phyloP scores from a whole-genome alignment of 192 early-diverging fungal species.

The Backusella tuberculispora region DNA sequence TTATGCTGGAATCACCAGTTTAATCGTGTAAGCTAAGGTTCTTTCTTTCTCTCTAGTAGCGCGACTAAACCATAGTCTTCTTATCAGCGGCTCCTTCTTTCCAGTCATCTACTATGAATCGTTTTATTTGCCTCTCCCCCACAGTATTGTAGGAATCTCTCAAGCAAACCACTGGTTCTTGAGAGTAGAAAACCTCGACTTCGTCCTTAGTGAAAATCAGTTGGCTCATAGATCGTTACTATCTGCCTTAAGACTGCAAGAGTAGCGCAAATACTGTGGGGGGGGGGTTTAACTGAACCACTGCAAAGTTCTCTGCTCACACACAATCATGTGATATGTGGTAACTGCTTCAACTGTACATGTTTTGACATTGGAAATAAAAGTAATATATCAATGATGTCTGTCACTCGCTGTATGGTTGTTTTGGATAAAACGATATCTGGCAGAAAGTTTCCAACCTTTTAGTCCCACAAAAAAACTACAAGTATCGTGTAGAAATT shows the following conservation, averaged over 20 bases:
- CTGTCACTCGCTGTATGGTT: slow-evolving; percentile 17
- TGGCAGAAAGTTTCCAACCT: slow-evolving; percentile 17
- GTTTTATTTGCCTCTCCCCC: too few species aligned
- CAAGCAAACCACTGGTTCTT: slow-evolving; percentile 15
- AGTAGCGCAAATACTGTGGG: slow-evolving; percentile 15
- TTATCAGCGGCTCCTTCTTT: slow-evolving; percentile 29
- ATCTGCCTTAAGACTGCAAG: slow-evolving; percentile 19
- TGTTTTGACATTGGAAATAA: slow-evolving; percentile 20
- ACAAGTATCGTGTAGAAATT: slow-evolving; percentile 18
- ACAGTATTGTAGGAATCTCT: slow-evolving; percentile 7
- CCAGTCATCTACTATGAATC: slow-evolving; percentile 29
- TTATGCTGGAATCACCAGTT: slow-evolving; percentile 86
- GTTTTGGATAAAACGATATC: slow-evolving; percentile 20
- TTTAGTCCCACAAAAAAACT: slow-evolving; percentile 22
- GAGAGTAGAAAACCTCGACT: slow-evolving; percentile 6
- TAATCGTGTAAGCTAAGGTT: slow-evolving; percentile 63
- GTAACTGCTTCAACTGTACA: slow-evolving; percentile 11
- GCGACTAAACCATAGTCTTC: background rate
- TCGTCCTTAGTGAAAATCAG: slow-evolving; percentile 10
- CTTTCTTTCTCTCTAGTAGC: too few species aligned
- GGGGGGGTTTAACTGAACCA: slow-evolving; percentile 13
- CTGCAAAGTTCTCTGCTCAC: slow-evolving; percentile 14
- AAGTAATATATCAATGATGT: slow-evolving; percentile 22
- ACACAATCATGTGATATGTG: slow-evolving; percentile 2
- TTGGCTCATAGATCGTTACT: slow-evolving; percentile 16